These are phyloP conservation scores for Chytriomyces hyalinus DNA, from an alignment of 192 early-diverging fungal genomes.

Conservation along the genomic window DNA sequence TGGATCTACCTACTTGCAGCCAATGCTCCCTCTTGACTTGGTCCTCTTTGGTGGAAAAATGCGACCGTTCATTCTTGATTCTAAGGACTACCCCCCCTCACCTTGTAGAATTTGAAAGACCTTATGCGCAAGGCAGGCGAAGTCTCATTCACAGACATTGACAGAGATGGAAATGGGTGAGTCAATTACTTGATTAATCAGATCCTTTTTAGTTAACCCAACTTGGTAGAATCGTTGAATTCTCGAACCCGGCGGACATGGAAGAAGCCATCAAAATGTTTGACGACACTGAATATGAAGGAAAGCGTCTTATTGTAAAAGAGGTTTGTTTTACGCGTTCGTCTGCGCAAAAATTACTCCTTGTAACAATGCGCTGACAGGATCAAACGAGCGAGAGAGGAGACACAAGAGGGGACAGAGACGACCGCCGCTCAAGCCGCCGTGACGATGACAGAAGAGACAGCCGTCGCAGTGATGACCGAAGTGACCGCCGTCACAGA, in stretches of 20 bases:
- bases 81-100: not conserved
- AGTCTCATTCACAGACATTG: constrained; percentile 90
- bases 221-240: constrained; percentile 83
- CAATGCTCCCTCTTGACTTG: too few relatives aligned
- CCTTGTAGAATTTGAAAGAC: constrained; percentile 92
- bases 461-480: not conserved
- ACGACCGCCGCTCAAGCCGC: not conserved
- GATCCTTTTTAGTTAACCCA: constrained; percentile 8
- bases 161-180: constrained; percentile 84
- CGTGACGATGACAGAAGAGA: not conserved
- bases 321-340: constrained; percentile 34
- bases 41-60: too few relatives aligned
- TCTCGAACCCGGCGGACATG: constrained; percentile 77
- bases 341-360: not conserved
- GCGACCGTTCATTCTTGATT: not conserved
- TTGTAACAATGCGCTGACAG: too few relatives aligned
- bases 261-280: constrained; percentile 84
- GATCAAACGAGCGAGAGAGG: not conserved
- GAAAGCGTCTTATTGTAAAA: constrained; percentile 45
- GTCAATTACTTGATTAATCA: constrained; percentile 16
- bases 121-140: constrained; percentile 93
- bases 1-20: too few relatives aligned
- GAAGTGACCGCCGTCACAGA: constrained; percentile 2
- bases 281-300: constrained; percentile 68
- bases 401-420: not conserved